Evolutionary conservation across 176 grass and related monocot genomes (phyloP).

Genomic region (Olyra latifolia): DNA sequence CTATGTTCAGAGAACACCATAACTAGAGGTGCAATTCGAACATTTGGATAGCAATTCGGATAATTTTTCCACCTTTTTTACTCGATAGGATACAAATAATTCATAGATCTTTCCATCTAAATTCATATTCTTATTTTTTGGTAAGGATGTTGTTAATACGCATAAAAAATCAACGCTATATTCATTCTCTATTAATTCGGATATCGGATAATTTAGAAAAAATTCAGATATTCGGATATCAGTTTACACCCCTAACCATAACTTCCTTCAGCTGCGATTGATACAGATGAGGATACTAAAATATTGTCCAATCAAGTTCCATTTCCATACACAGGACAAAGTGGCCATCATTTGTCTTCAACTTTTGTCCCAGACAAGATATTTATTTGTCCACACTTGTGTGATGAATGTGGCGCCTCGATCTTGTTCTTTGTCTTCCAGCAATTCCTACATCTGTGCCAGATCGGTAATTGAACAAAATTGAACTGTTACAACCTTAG

Average conservation of each 20-base stretch:
- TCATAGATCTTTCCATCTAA: no score
- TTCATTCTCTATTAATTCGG: no score
- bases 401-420: neutral
- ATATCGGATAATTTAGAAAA: no score
- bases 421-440: neutral
- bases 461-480: conserved; percentile 6
- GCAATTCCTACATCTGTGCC: neutral
- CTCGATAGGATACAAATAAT: no score
- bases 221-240: no score
- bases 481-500: neutral
- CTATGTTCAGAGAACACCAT: neutral
- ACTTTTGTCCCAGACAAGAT: neutral
- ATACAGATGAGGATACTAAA: neutral
- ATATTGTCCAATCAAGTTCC: neutral
- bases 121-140: no score
- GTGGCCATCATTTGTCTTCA: neutral
- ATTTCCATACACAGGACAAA: neutral
- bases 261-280: neutral
- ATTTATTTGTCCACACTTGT: neutral
- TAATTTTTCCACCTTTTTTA: no score
- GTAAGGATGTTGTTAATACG: no score
- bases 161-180: no score
- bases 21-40: no score
- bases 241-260: no score
- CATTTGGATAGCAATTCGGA: no score